phyloP scores from a whole-genome alignment of 2,329 filamentous ascomycete species.

The Knufia petricola region DNA sequence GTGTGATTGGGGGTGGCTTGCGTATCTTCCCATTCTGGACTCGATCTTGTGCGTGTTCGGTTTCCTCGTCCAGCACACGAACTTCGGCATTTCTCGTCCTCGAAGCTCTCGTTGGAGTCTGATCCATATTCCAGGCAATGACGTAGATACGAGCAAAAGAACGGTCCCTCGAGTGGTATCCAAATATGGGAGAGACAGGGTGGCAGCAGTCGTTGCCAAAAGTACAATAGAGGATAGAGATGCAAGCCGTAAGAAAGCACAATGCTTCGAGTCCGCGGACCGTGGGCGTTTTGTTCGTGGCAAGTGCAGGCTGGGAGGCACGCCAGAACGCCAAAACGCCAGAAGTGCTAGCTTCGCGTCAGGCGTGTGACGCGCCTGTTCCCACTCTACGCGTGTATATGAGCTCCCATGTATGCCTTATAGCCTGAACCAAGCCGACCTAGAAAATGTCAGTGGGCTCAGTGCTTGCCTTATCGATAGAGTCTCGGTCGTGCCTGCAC shows the following conservation, averaged over 20 bases:
- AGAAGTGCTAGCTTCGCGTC: too few relatives aligned
- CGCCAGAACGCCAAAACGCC: neutral
- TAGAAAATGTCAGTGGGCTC: too few relatives aligned
- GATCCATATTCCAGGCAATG: conserved; percentile 14
- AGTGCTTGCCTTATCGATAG: conserved; percentile 4
- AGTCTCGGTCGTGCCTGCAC: neutral
- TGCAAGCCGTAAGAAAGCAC: neutral
- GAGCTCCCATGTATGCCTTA: neutral
- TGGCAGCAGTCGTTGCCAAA: too few relatives aligned
- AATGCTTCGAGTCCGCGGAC: neutral
- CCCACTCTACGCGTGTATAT: neutral
- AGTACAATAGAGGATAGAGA: too few relatives aligned
- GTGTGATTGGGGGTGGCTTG: conserved; percentile 40
- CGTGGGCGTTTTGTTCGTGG: neutral
- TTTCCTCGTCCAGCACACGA: conserved; percentile 5
- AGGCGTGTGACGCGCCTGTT: neutral
- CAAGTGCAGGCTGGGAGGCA: neutral
- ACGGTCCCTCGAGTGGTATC: neutral
- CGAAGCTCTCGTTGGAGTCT: conserved; percentile 17
- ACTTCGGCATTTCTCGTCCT: conserved; percentile 12
- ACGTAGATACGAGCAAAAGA: neutral
- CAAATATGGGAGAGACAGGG: neutral
- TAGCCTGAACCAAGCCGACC: neutral
- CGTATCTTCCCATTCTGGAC: conserved; percentile 19
- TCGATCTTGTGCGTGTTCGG: neutral